phyloP scores from a whole-genome alignment of 1,284 basidiomycete genomes.

The Apiotrichum siamense region DNA sequence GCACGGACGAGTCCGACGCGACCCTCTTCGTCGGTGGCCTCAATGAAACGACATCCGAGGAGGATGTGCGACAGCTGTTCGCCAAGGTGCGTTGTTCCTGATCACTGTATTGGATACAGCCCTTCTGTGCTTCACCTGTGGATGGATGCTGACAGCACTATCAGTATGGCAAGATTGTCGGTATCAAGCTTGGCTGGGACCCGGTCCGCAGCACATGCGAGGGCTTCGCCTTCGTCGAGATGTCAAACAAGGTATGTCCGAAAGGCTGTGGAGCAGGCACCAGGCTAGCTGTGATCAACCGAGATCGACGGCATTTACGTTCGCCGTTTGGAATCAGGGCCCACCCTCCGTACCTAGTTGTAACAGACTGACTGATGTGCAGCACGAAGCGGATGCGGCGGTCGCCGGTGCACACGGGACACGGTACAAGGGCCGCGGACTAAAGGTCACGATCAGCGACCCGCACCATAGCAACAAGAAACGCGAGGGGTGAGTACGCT shows the following conservation, averaged over 20 bases:
- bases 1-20: conserved; percentile 77
- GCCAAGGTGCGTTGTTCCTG: conserved; percentile 63
- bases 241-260: conserved; percentile 63
- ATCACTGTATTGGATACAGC: not conserved
- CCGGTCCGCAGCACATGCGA: conserved; percentile 61
- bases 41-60: conserved; percentile 57
- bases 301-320: no score
- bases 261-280: not conserved
- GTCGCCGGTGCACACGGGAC: conserved; percentile 68
- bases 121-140: not conserved
- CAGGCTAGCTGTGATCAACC: no score
- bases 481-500: not conserved
- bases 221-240: conserved; percentile 93
- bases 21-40: conserved; percentile 84
- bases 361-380: not conserved
- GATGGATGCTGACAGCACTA: not conserved
- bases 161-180: conserved; percentile 74
- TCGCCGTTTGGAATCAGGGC: no score
- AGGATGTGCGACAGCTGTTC: conserved; percentile 68
- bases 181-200: conserved; percentile 70
- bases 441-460: conserved; percentile 38
- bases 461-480: conserved; percentile 34
- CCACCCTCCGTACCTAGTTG: not conserved
- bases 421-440: conserved; percentile 52
- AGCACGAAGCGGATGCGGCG: conserved; percentile 67